phyloP scores from a whole-genome alignment of 371 early-diverging fungal genomes.

The Basidiobolus meristosporus region DNA sequence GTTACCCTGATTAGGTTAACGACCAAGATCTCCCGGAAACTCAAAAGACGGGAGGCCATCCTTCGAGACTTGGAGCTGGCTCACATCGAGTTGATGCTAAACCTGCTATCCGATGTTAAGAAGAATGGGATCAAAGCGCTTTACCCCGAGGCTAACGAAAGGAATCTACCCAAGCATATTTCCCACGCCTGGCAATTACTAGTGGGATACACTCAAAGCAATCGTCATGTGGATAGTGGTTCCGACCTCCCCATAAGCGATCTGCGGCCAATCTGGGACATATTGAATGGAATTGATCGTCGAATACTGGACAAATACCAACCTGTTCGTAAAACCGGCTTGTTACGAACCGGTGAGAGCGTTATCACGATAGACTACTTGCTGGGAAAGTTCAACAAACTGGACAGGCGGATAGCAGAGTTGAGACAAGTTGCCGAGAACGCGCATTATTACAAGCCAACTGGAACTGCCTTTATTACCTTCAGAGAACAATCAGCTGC shows the following conservation, averaged over 20 bases:
- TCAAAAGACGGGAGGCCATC: constrained; percentile 12
- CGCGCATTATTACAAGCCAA: too few species aligned
- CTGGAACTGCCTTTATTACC: constrained; percentile 36
- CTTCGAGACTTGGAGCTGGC: constrained; percentile 12
- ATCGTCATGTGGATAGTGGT: too few species aligned
- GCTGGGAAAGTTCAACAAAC: constrained; percentile 14
- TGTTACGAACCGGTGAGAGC: constrained; percentile 7
- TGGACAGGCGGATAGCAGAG: constrained; percentile 9
- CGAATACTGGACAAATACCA: constrained; percentile 4
- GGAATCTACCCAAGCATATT: too few species aligned
- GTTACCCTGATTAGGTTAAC: constrained; percentile 9
- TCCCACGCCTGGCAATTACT: too few species aligned
- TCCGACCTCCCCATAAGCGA: too few species aligned
- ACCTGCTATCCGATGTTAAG: constrained; percentile 10
- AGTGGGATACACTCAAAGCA: too few species aligned
- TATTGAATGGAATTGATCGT: constrained; percentile 1
- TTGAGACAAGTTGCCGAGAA: constrained; percentile 10
- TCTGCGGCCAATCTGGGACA: constrained; percentile 8
- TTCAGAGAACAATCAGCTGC: constrained; percentile 23
- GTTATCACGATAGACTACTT: constrained; percentile 12
- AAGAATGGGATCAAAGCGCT: too few species aligned
- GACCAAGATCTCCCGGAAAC: constrained; percentile 8
- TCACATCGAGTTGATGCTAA: constrained; percentile 11
- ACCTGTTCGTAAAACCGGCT: not conserved
- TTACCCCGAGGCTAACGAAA: too few species aligned